Percentiles rank a stretch among this genome's conserved stretches.
Evolutionary conservation across 805 yeast genomes (phyloP).

Genomic region (Ogataea salicorniae): DNA sequence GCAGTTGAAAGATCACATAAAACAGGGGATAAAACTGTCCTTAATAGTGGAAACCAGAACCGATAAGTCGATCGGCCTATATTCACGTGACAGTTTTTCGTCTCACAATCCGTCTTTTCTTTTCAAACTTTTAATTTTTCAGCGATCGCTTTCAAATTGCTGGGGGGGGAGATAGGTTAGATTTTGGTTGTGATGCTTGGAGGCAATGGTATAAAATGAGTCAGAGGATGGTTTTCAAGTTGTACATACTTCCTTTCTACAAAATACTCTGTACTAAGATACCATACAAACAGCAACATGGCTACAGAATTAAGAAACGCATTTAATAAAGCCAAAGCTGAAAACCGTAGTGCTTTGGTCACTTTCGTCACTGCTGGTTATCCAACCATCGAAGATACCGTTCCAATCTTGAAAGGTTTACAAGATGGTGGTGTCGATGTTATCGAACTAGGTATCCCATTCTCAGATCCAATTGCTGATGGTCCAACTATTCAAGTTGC

Average conservation of each 20-base stretch:
- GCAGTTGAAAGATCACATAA: too few relatives aligned
- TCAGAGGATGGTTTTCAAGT: background rate
- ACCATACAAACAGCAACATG: conserved; percentile 13
- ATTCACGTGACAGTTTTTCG: too few relatives aligned
- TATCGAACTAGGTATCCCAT: conserved; percentile 93
- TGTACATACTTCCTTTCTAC: background rate
- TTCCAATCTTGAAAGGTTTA: conserved; percentile 79
- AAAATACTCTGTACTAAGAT: background rate
- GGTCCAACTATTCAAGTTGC: conserved; percentile 96
- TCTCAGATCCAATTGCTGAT: conserved; percentile 97
- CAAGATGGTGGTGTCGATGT: conserved; percentile 95
- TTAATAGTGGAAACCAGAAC: too few relatives aligned
- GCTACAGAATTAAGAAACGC: conserved; percentile 31
- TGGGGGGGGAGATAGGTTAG: too few relatives aligned
- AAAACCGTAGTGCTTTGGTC: conserved; percentile 76
- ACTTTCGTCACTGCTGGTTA: conserved; percentile 93
- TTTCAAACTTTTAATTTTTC: too few relatives aligned
- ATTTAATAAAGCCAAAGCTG: conserved; percentile 29
- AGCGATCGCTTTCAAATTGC: too few relatives aligned
- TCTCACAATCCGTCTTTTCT: too few relatives aligned
- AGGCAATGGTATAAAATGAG: too few relatives aligned
- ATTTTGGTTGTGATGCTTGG: too few relatives aligned
- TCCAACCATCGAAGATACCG: conserved; percentile 83
- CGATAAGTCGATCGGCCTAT: too few relatives aligned
- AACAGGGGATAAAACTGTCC: too few relatives aligned